Base-by-base conservation (phyloP, 371 early-diverging fungal genomes). In the Actinomucor elegans region DNA sequence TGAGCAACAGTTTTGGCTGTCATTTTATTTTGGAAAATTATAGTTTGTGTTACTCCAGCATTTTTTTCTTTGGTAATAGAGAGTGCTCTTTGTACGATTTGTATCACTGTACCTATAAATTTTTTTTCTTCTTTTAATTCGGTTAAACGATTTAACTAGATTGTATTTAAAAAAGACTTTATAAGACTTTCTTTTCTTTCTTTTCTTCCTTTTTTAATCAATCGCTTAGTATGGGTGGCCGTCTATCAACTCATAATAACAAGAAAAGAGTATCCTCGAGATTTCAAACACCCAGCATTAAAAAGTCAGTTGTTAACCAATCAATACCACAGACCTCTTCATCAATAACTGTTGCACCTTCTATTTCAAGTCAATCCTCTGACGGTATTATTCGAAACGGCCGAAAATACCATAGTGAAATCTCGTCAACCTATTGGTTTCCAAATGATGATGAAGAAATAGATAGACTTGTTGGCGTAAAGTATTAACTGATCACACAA, bases 391-490 rank as follows among this genome's bases (percentile, higher is more conserved):
- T 54, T 23, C 34, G 45, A 12, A 20, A 37, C 24, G 60, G 65
- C 10, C 33, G 65, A 47, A 51, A 50, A n/a, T 59, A 51, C 31
- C 65, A 64, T 29, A 55, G 56, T 42, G 58, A 45, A 26, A 17
- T 41, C 6, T 48, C 31, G 24, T 59, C 65, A 21, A 34, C 48
- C 14, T 64, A 64, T 34, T 64, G 59, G 65, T 40, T 59, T 26
- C 65, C 65, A 21, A 64, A 55, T 34, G 65, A 64, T 23, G 65
- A 64, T 33, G 59, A 64, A 43, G 65, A 64, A 34, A 48, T 59
- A 26, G 65, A 64, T 44, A 18, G 65, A 38, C 59, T 64, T 33
- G 48, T 59, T 37, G 60, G 65, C 14, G 65, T 64, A 55, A 49
- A 20, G 5, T 32, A 27, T 34, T 11, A 15, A 40, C n/a, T 17